phyloP scores from a whole-genome alignment of 306 rosid species.

The Fragaria vesca region DNA sequence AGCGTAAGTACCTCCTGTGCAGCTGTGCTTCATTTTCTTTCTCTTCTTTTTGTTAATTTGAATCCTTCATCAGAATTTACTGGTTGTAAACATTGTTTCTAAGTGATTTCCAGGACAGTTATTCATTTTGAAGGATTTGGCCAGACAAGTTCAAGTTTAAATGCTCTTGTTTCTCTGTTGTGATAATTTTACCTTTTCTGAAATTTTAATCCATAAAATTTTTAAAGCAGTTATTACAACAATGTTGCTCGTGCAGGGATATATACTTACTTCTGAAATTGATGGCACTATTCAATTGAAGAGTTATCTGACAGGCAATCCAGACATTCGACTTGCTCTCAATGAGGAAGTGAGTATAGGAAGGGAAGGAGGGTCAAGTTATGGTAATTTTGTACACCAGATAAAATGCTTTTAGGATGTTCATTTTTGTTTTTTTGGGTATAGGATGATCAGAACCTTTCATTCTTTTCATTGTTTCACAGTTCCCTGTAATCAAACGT shows the following conservation, averaged over 20 bases:
- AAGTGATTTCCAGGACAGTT: background rate
- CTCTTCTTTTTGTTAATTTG: background rate
- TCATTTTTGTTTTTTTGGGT: too few species aligned
- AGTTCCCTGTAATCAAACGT: background rate
- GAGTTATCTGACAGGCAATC: constrained; percentile 90
- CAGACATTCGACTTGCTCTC: constrained; percentile 90
- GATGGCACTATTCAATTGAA: constrained; percentile 99
- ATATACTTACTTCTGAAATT: constrained; percentile 88
- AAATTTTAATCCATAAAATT: background rate
- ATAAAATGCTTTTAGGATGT: constrained; percentile 9
- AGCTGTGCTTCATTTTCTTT: background rate
- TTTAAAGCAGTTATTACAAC: constrained; percentile 23
- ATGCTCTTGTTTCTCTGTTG: background rate
- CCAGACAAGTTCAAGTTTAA: background rate
- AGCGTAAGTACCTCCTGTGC: constrained; percentile 54
- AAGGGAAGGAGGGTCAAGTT: constrained; percentile 59
- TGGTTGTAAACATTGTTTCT: background rate
- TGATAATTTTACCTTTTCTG: background rate
- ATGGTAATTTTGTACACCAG: constrained; percentile 25
- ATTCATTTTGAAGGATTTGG: background rate
- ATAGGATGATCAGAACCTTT: background rate
- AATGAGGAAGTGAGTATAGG: constrained; percentile 86
- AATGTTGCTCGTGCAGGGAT: constrained; percentile 60
- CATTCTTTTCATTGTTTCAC: background rate
- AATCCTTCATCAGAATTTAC: background rate